Evolutionary conservation across 139 green algal species (phyloP).

Genomic region (Coelastrella sp.): DNA sequence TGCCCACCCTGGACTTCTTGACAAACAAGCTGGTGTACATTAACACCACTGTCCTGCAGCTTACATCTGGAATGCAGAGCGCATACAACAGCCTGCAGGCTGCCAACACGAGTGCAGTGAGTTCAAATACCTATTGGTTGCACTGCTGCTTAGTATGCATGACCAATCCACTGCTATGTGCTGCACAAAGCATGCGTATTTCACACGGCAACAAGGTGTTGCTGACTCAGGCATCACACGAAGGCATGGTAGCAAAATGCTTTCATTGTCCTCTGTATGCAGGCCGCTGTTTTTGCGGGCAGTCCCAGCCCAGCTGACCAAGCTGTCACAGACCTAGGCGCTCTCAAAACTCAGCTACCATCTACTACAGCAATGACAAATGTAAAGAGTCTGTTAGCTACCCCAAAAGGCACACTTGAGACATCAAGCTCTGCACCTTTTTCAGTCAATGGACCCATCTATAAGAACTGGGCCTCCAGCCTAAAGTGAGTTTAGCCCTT

Average conservation of each 20-base stretch:
- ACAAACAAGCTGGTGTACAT: background rate
- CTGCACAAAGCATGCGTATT: too few relatives aligned
- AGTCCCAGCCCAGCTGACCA: background rate
- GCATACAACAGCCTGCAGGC: conserved; percentile 12
- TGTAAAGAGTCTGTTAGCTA: background rate
- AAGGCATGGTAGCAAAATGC: background rate
- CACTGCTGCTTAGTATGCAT: too few relatives aligned
- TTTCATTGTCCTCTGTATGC: background rate
- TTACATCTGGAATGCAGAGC: conserved; percentile 16
- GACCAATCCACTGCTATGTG: too few relatives aligned
- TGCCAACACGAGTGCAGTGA: background rate
- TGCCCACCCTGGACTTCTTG: background rate
- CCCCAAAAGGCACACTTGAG: background rate
- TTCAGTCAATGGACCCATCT: background rate
- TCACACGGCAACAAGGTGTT: background rate
- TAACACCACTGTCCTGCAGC: conserved; percentile 26
- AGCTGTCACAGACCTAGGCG: background rate
- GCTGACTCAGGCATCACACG: background rate
- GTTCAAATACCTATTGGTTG: background rate
- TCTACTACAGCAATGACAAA: background rate
- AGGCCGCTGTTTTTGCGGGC: background rate
- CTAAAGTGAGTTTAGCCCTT: conserved; percentile 1
- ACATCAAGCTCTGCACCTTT: background rate
- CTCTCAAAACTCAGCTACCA: background rate
- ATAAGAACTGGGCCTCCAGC: background rate